phyloP scores from a whole-genome alignment of 192 early-diverging fungal genomes.

The Backusella circina region DNA sequence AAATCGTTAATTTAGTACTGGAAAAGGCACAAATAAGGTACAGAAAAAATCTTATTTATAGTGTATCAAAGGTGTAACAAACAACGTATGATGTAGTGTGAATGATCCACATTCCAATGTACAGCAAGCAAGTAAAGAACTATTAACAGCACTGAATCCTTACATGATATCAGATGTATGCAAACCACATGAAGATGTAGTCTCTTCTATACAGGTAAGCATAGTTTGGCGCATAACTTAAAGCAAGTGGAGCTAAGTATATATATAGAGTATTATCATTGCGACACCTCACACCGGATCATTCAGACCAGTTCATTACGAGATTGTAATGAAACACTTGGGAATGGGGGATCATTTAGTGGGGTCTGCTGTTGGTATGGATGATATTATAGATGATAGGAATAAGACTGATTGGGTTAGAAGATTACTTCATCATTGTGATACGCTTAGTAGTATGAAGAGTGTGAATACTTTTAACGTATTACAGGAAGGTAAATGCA shows the following conservation, averaged over 20 bases:
- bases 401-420: conserved; percentile 40
- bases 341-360: conserved; percentile 42
- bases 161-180: conserved; percentile 3
- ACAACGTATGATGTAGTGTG: background rate
- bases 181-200: background rate
- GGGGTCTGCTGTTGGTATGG: background rate
- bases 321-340: conserved; percentile 49
- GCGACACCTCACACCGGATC: conserved; percentile 50
- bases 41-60: background rate
- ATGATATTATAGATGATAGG: background rate
- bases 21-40: background rate
- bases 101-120: conserved; percentile 32
- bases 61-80: background rate
- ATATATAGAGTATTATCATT: conserved; percentile 27
- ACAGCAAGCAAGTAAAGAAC: conserved; percentile 18
- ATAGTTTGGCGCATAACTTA: background rate
- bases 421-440: conserved; percentile 60
- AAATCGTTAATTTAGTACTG: conserved; percentile 5
- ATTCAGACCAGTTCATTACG: conserved; percentile 66
- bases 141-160: conserved; percentile 7
- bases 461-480: background rate
- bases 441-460: conserved; percentile 22
- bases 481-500: conserved; percentile 1
- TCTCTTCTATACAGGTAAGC: background rate
- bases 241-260: background rate